phyloP scores from a whole-genome alignment of 805 yeast genomes.

The Candida loeiensis region DNA sequence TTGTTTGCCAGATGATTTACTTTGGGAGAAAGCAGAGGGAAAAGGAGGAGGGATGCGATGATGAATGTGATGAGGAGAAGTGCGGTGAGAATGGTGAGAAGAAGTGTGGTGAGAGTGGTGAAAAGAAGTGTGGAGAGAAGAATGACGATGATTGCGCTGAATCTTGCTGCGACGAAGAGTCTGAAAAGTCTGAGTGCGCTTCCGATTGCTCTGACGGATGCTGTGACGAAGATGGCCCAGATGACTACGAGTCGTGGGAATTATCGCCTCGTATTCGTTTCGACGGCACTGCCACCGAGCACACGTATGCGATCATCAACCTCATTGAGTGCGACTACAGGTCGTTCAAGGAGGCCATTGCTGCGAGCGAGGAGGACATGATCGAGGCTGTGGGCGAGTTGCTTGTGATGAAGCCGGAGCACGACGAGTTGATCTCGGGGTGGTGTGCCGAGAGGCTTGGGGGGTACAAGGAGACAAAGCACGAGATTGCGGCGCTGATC shows the following conservation, averaged over 20 bases:
- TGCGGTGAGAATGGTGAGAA: constrained; percentile 8
- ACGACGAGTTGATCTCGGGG: constrained; percentile 13
- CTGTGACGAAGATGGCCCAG: constrained; percentile 14
- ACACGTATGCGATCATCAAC: constrained; percentile 39
- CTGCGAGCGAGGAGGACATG: constrained; percentile 18
- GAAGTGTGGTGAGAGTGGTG: constrained; percentile 9
- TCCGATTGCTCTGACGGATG: constrained; percentile 14
- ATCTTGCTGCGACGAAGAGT: constrained; percentile 14
- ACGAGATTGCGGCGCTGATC: constrained; percentile 15
- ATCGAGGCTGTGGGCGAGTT: constrained; percentile 11
- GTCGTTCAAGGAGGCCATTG: constrained; percentile 22
- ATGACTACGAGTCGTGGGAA: constrained; percentile 41
- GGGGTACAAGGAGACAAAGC: constrained; percentile 14
- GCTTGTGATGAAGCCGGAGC: constrained; percentile 6
- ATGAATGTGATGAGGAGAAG: constrained; percentile 6
- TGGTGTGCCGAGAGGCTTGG: constrained; percentile 28
- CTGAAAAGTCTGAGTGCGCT: too few relatives aligned
- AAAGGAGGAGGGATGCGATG: constrained; percentile 6
- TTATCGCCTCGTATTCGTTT: constrained; percentile 36
- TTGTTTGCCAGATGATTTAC: constrained; percentile 25
- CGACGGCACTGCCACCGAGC: constrained; percentile 43
- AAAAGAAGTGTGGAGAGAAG: constrained; percentile 11
- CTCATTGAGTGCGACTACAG: constrained; percentile 27
- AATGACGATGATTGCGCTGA: constrained; percentile 17
- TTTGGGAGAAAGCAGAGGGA: not conserved